Evolutionary conservation across 257 asterid genomes (phyloP).

Genomic region (Solanum microdontum): DNA sequence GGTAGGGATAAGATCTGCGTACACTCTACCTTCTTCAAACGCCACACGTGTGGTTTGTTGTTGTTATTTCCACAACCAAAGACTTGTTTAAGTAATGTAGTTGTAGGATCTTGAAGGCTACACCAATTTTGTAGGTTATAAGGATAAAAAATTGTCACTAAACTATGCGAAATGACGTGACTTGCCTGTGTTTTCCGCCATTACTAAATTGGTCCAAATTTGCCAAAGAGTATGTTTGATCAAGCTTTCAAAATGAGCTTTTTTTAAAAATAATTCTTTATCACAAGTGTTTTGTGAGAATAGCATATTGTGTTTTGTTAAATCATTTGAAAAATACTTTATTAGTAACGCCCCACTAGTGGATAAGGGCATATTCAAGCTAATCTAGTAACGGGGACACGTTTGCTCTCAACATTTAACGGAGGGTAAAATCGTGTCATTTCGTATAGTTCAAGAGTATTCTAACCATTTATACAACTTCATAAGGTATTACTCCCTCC

Average conservation of each 20-base stretch:
- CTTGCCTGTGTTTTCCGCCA: background rate
- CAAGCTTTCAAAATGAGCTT: background rate
- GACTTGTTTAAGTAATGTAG: background rate
- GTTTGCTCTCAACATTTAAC: background rate
- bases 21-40: background rate
- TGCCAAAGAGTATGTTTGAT: background rate
- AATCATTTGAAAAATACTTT: background rate
- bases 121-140: background rate
- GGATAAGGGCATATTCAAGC: background rate
- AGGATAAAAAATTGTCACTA: background rate
- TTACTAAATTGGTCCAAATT: background rate
- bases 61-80: background rate
- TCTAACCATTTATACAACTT: background rate
- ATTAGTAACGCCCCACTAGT: background rate
- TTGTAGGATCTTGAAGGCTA: background rate
- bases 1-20: background rate
- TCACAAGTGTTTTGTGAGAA: background rate
- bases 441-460: background rate
- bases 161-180: background rate
- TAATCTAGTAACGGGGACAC: background rate
- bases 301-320: background rate
- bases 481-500: background rate
- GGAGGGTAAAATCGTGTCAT: background rate
- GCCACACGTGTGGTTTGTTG: background rate
- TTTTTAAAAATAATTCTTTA: accelerated